Evolutionary conservation across 805 yeast species (phyloP), one percentile per base, ranked within the genome.

Genomic region (Candida berthetii): DNA sequence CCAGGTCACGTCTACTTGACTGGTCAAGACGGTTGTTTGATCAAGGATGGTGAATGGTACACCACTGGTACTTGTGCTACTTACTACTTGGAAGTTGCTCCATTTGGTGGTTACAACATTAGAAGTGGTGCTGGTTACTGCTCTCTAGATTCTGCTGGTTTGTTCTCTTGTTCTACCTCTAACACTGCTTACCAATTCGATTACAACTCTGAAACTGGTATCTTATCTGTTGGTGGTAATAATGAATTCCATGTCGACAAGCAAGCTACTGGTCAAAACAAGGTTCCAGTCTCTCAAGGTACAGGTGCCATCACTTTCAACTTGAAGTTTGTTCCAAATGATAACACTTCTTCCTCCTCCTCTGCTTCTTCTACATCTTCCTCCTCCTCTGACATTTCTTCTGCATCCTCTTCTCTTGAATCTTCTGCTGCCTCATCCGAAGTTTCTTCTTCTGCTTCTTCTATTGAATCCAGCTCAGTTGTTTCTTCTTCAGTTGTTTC

Each of bases 21-120:
- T 16, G 74, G 65, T 34, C 74, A 80, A 43, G 48, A 61, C 4
- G 96, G 96, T 8, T 87, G 96, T 62, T 65, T 91, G 44, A 90
- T 89, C 54, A 77, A 85, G 45, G 84, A 78, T 54, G 99, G 99
- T 4, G 74, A 78, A 49, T 90, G 95, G 93, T 86, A 82, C 63
- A 57, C 73, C 5, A 59, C 64, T 33, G 96, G 96, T 1, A 78
- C 93, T 0, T 91, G 97, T 61, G 98, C 96, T 4, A 79, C 83
- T 5, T 90, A 71, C 64, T 70, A 70, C 20, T 51, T 85, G 20
- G 53, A 35, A 15, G 71, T 78, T 41, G 77, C 83, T 27, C 74
- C 75, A 27, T 79, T 78, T 61, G 95, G 95, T 3, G 91, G 91
- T 16, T 74, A 77, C 53, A 74, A 78, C 43, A 53, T 87, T 24